These are phyloP conservation scores for Entonaema liquescens DNA, from an alignment of 495 filamentous ascomycete genomes.

Conservation along the genomic window DNA sequence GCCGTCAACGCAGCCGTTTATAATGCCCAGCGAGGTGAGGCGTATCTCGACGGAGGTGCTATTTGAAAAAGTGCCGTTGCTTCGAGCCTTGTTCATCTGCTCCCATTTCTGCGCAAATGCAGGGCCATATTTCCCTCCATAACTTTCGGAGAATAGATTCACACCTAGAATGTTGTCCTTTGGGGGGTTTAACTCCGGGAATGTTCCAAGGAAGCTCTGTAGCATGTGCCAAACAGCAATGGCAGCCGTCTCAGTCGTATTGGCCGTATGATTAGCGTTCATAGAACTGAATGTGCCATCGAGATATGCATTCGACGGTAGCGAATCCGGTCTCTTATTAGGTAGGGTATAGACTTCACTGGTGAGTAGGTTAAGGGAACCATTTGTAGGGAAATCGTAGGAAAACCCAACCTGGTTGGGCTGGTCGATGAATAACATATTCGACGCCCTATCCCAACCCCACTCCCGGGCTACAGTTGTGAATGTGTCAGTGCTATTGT, in stretches of 20 bases:
- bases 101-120: conserved; percentile 70
- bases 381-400: conserved; percentile 63
- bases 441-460: conserved; percentile 76
- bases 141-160: conserved; percentile 71
- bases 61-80: conserved; percentile 56
- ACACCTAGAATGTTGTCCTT: conserved; percentile 56
- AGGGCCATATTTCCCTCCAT: conserved; percentile 70
- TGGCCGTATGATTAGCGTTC: conserved; percentile 62
- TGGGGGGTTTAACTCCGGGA: conserved; percentile 71
- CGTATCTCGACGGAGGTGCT: conserved; percentile 62
- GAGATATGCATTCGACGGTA: conserved; percentile 46
- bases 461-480: conserved; percentile 55
- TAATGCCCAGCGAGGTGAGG: conserved; percentile 64
- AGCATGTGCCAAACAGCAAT: conserved; percentile 74
- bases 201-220: conserved; percentile 70
- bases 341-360: conserved; percentile 47
- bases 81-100: conserved; percentile 65
- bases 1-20: conserved; percentile 82
- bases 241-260: conserved; percentile 72
- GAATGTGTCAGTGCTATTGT: conserved; percentile 61
- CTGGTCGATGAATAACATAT: conserved; percentile 79
- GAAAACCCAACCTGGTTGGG: conserved; percentile 67
- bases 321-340: conserved; percentile 43
- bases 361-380: conserved; percentile 54
- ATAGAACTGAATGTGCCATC: conserved; percentile 73